Evolutionary conservation across 306 rosid species (phyloP).

Genomic region (Medicago lupulina): DNA sequence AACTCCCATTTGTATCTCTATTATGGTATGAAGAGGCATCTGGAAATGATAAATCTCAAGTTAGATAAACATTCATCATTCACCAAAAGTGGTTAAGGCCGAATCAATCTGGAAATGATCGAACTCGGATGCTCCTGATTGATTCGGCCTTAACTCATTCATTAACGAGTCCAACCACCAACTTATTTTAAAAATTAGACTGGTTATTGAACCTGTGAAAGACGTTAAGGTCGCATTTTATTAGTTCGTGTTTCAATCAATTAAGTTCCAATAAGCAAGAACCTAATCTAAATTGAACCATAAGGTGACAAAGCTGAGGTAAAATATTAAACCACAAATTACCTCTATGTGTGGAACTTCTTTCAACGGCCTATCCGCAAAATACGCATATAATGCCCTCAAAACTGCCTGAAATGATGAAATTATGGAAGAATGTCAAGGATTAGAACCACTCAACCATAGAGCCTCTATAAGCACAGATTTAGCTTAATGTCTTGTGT

Average conservation of each 20-base stretch:
- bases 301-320: not conserved
- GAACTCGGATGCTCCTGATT: not conserved
- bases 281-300: not conserved
- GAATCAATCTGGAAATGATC: not conserved
- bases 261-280: not conserved
- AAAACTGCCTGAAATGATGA: constrained; percentile 81
- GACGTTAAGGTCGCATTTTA: not conserved
- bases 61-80: constrained; percentile 30
- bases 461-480: not conserved
- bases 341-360: constrained; percentile 99
- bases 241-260: not conserved
- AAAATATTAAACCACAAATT: constrained; percentile 36
- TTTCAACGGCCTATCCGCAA: constrained; percentile 94
- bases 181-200: not conserved
- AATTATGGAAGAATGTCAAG: constrained; percentile 16
- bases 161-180: not conserved
- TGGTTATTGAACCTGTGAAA: not conserved
- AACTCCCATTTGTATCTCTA: constrained; percentile 99
- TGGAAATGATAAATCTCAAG: constrained; percentile 47
- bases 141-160: not conserved
- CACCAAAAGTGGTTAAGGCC: not conserved
- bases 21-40: constrained; percentile 97
- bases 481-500: constrained; percentile 19
- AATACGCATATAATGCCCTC: constrained; percentile 96
- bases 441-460: constrained; percentile 38